A percentile compares a stretch with the other conserved stretches of the same genome.
phyloP scores from a whole-genome alignment of 2,329 filamentous ascomycete species.

The Tolypocladium album region DNA sequence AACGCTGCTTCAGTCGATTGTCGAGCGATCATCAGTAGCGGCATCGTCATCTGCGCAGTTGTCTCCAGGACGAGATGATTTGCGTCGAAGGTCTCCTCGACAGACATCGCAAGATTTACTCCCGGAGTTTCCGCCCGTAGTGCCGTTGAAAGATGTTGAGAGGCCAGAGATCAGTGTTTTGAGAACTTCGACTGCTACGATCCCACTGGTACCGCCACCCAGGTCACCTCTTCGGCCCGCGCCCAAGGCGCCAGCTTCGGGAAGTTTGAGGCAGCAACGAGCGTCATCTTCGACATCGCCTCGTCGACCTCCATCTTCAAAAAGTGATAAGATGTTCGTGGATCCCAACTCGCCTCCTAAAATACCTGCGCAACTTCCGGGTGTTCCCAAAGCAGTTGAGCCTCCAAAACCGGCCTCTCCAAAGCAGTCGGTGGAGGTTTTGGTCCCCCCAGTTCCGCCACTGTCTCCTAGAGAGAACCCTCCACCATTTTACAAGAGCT shows the following conservation, averaged over 20 bases:
- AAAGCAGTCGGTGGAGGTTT: slow-evolving; percentile 3
- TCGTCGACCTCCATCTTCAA: background rate
- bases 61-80: slow-evolving; percentile 37
- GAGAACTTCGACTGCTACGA: background rate
- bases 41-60: slow-evolving; percentile 30
- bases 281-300: background rate
- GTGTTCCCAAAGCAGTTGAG: background rate
- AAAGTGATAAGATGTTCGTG: background rate
- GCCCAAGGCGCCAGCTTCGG: background rate
- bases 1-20: slow-evolving; percentile 1
- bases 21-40: slow-evolving; percentile 3
- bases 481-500: background rate
- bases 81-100: slow-evolving; percentile 41
- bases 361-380: background rate
- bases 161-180: background rate
- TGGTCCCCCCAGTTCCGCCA: slow-evolving; percentile 5
- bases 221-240: background rate
- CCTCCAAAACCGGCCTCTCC: background rate
- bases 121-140: background rate
- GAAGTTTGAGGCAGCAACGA: background rate
- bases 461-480: background rate
- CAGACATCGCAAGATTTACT: slow-evolving; percentile 12
- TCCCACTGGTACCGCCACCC: background rate
- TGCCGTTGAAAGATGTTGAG: background rate
- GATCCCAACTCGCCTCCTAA: background rate